Conservation (phyloP, 345 rosid species). For the Limnanthes douglasii region DNA sequence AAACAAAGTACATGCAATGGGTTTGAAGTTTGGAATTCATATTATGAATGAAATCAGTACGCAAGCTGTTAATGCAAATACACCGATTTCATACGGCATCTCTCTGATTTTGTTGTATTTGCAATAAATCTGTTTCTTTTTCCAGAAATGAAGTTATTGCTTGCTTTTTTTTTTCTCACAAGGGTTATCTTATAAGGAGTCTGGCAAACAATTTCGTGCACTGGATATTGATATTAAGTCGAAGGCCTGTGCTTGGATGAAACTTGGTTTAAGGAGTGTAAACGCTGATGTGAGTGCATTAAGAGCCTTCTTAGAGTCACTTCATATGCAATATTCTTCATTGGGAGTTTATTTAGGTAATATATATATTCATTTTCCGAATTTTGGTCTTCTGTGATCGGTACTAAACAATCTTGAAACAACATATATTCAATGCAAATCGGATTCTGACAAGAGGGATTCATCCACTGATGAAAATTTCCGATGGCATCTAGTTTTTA, state of each 20-base stretch:
- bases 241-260: constrained; percentile 91
- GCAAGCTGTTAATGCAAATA: constrained; percentile 74
- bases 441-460: too few species aligned
- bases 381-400: too few species aligned
- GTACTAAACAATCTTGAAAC: too few species aligned
- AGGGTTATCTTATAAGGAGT: constrained; percentile 53
- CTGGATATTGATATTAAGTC: constrained; percentile 68
- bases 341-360: constrained; percentile 98
- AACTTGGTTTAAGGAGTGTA: constrained; percentile 80
- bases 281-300: constrained; percentile 61
- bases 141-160: too few species aligned
- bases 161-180: constrained; percentile 12
- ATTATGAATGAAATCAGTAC: constrained; percentile 89
- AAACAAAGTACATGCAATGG: constrained; percentile 59
- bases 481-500: too few species aligned
- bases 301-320: constrained; percentile 78
- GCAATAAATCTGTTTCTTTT: too few species aligned
- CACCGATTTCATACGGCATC: constrained; percentile 62
- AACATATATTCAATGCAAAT: too few species aligned
- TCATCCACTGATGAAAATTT: too few species aligned
- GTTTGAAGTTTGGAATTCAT: constrained; percentile 91
- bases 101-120: too few species aligned
- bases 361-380: too few species aligned
- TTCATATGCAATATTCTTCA: constrained; percentile 62
- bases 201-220: constrained; percentile 51